Percentiles rank a stretch among this genome's conserved stretches.
Evolutionary conservation across 345 rosid species (phyloP).

Genomic region (Noccaea bulbosa): DNA sequence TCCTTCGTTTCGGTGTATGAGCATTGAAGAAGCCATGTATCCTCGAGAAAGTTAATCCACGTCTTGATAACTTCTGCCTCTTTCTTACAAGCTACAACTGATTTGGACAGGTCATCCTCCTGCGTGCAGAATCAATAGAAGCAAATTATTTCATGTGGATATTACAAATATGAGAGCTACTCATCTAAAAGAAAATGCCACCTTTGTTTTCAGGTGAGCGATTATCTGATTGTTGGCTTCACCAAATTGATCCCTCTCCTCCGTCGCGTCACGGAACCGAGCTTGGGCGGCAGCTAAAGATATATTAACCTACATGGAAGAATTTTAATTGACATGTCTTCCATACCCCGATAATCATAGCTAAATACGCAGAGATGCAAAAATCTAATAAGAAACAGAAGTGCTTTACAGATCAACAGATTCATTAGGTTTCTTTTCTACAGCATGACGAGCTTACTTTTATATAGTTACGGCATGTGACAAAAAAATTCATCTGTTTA

Average conservation of each 20-base stretch:
- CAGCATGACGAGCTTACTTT: too few relatives aligned
- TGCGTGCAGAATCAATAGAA: slow-evolving; percentile 43
- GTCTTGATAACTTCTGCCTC: slow-evolving; percentile 83
- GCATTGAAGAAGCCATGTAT: slow-evolving; percentile 83
- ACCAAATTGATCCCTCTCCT: slow-evolving; percentile 92
- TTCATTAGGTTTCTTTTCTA: too few relatives aligned
- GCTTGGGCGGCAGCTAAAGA: slow-evolving; percentile 92
- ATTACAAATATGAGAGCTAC: slow-evolving; percentile 15
- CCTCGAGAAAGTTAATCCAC: slow-evolving; percentile 94
- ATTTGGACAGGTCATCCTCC: slow-evolving; percentile 91
- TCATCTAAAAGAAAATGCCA: slow-evolving; percentile 32
- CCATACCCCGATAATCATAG: too few relatives aligned
- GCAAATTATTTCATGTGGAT: slow-evolving; percentile 17
- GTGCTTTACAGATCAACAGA: too few relatives aligned
- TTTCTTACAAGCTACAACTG: slow-evolving; percentile 68
- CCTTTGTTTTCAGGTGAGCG: slow-evolving; percentile 85
- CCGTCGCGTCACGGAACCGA: slow-evolving; percentile 72
- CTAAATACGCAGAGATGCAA: too few relatives aligned
- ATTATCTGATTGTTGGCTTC: slow-evolving; percentile 91
- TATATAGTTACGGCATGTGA: too few relatives aligned
- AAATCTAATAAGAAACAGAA: too few relatives aligned
- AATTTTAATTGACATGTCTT: too few relatives aligned
- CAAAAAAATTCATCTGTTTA: neutral
- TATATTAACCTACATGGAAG: slow-evolving; percentile 70
- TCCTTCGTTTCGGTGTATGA: slow-evolving; percentile 69